Evolutionary conservation across 1,139 yeast genomes (phyloP), one percentile per base, ranked within the genome.

Genomic region (Candida frijolesensis): DNA sequence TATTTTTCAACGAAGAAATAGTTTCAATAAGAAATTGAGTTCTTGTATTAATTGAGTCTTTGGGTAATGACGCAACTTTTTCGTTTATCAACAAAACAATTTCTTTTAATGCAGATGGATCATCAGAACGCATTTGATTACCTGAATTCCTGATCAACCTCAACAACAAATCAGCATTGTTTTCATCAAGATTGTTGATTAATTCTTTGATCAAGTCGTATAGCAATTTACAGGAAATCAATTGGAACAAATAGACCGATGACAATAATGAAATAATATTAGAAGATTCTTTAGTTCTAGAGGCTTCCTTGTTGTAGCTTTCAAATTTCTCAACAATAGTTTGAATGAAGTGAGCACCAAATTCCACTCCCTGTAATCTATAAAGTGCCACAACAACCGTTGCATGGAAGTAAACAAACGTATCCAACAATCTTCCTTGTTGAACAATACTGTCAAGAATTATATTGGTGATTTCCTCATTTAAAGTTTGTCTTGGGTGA

Each of bases 271-370:
- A 80, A n/a, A 89, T 67, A 49, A 90, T 62, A 62, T 94, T 94
- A 8, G 84, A 75, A 1, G 87, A 79, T 57, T 84, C 86, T 59
- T 85, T 89, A 1, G 77, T 73, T 14, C 62, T 60, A 5, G 62
- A 56, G 0, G 60, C 52, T 6, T 66, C 68, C 6, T 62, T 61
- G 42, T 72, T 63, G 51, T 65, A 65, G 25, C 56, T 60, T 52
- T 81, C 83, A 65, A 83, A 84, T 51, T 74, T 77, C 58, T 89
- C 97, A 29, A 92, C 87, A 49, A 89, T 66, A 0, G 82, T 77
- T 64, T 95, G 99, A 35, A 92, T 76, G 56, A 91, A 87, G 59
- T 76, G 82, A 0, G 98, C 99, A 50, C 97, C 98, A 67, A 91
- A 88, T 56, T 90, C 97, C 34, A 86, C 83, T 16, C 99, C 99